These are phyloP conservation scores for Curvularia eragrostidis DNA, from an alignment of 2,329 filamentous ascomycete genomes.

Conservation along the genomic window DNA sequence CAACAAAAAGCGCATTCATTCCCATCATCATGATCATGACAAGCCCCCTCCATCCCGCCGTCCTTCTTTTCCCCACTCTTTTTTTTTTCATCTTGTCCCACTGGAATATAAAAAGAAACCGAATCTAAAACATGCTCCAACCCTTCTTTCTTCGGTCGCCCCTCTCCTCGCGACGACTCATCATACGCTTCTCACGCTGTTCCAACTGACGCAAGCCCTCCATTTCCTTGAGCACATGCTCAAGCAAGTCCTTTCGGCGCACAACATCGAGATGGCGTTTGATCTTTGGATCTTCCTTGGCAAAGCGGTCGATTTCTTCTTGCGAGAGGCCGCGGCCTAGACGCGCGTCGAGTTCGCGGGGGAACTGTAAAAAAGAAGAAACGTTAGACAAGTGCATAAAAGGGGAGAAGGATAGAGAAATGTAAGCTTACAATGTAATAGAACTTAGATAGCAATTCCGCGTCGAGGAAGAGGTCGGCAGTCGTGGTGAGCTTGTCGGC, in stretches of 20 bases:
- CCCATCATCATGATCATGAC: background rate
- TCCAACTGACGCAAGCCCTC: conserved; percentile 87
- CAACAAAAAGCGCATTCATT: background rate
- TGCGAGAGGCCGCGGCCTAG: conserved; percentile 81
- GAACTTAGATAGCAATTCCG: conserved; percentile 94
- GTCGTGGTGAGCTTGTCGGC: conserved; percentile 94
- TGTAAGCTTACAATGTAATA: conserved; percentile 73
- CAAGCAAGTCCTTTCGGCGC: conserved; percentile 86
- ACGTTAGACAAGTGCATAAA: background rate
- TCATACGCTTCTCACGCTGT: conserved; percentile 68
- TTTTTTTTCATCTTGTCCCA: background rate
- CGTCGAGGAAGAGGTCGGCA: conserved; percentile 95
- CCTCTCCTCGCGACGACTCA: conserved; percentile 28
- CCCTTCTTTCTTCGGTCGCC: conserved; percentile 38
- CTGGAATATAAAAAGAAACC: background rate
- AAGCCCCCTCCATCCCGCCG: background rate
- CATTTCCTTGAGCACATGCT: conserved; percentile 95
- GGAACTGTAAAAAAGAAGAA: conserved; percentile 65
- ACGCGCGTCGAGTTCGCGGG: conserved; percentile 84
- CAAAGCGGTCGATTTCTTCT: conserved; percentile 86
- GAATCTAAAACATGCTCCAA: conserved; percentile 41
- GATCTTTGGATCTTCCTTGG: conserved; percentile 90
- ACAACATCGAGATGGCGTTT: conserved; percentile 90
- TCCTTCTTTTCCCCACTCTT: background rate
- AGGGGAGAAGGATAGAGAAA: background rate